Base-by-base conservation (phyloP, 2,329 filamentous ascomycete species). In the Beauveria asiatica region DNA sequence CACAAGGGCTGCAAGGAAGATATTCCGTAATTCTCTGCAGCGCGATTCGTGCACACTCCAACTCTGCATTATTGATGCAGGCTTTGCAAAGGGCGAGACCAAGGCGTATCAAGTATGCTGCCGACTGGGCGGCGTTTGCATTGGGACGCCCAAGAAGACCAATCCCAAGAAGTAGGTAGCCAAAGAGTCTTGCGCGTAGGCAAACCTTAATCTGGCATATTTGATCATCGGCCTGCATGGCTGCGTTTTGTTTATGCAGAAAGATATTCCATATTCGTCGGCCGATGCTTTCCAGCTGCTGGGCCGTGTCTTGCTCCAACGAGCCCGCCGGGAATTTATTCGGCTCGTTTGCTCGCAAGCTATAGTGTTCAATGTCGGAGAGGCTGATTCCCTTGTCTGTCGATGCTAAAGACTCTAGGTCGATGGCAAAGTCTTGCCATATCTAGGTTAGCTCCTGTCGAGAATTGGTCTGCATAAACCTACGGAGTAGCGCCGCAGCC, bases 1-100 rank as follows among this genome's bases (percentile, higher is more conserved):
- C 16, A n/a, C n/a, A 10, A 8, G 19, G 9, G 17, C 8, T n/a
- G 13, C 11, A 25, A 11, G 67, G 66, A 3, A 72, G 77, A 65
- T 83, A 87, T 23, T 79, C 76, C 1, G 85, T 84, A 56, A 84
- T 84, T 62, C 82, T 84, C 65, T 87, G 83, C 49, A 95, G 75
- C 0, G 85, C 79, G 39, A 80, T 79, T 6, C 81, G 75, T 0
- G 84, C 83, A n/a, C 84, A 74, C 10, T 82, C 80, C 1, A 84
- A 63, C 25, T 89, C 80, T 3, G 74, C 70, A 3, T 76, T 73
- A n/a, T 83, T 82, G 79, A 70, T 67, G 61, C 68, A 70, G 44
- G 67, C 65, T 74, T 69, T 76, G 80, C 83, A 80, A 48, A 94
- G 75, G 65, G 86, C 89, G 60, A 95, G 74, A 11, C 85, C 86